Conservation (phyloP, 2,329 filamentous ascomycete species). For the Alternaria sp. region DNA sequence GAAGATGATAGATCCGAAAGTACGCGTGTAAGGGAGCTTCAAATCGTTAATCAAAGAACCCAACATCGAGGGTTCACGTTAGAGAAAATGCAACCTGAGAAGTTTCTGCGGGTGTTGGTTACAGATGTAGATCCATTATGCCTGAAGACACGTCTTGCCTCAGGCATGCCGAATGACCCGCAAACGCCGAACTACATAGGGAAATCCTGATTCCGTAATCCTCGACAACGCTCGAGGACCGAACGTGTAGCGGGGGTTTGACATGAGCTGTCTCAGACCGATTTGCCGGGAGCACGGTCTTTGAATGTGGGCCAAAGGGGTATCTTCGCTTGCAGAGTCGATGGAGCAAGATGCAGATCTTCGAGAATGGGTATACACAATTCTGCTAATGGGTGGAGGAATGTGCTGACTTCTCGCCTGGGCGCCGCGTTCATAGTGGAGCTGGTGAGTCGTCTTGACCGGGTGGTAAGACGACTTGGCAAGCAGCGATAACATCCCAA, state of each 20-base stretch:
- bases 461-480: background rate
- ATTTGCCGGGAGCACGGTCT: conserved; percentile 18
- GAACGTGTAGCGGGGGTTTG: conserved; percentile 14
- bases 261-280: conserved; percentile 21
- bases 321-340: conserved; percentile 1
- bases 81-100: conserved; percentile 10
- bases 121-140: conserved; percentile 19
- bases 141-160: conserved; percentile 18
- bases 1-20: conserved; percentile 12
- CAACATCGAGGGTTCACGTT: conserved; percentile 7
- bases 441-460: conserved; percentile 2
- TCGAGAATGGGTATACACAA: background rate
- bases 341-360: background rate
- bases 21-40: background rate
- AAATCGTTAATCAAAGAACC: conserved; percentile 4
- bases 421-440: conserved; percentile 6
- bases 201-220: conserved; percentile 16
- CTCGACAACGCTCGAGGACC: background rate
- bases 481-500: background rate
- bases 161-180: conserved; percentile 13
- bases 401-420: background rate
- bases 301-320: conserved; percentile 17
- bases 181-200: conserved; percentile 4
- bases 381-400: background rate
- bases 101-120: conserved; percentile 13